Evolutionary conservation across 768 basidiomycete species (phyloP).

Genomic region (Boletus fagicola): DNA sequence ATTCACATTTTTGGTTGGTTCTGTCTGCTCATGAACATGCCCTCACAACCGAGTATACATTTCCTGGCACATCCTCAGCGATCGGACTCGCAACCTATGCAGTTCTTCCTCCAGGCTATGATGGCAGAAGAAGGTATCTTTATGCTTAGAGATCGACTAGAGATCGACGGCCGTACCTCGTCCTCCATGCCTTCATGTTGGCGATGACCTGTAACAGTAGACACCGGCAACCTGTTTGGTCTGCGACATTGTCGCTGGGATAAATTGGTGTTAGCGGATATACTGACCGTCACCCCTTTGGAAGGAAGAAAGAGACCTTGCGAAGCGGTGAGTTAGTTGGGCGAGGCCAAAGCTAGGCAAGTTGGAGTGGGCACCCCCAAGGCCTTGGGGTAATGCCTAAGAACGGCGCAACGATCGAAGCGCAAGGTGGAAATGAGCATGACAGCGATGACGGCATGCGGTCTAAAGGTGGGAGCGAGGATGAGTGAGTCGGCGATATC

Average conservation of each 20-base stretch:
- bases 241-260: background rate
- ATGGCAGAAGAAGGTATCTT: slow-evolving; percentile 15
- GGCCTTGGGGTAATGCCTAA: no score
- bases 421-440: no score
- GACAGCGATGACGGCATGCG: no score
- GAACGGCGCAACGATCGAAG: background rate
- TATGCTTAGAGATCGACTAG: background rate
- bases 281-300: background rate
- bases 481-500: no score
- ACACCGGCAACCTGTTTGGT: background rate
- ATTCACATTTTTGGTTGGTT: background rate
- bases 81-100: slow-evolving; percentile 15
- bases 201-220: background rate
- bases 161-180: background rate
- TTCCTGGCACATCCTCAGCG: slow-evolving; percentile 19
- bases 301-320: no score
- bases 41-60: slow-evolving; percentile 31
- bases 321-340: no score
- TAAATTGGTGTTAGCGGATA: background rate
- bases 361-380: no score
- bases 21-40: background rate
- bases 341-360: no score
- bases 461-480: no score
- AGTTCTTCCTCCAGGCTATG: slow-evolving; percentile 33
- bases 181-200: background rate